These are phyloP conservation scores for Knoxia roxburghii DNA, from an alignment of 257 asterid genomes.

Conservation along the genomic window DNA sequence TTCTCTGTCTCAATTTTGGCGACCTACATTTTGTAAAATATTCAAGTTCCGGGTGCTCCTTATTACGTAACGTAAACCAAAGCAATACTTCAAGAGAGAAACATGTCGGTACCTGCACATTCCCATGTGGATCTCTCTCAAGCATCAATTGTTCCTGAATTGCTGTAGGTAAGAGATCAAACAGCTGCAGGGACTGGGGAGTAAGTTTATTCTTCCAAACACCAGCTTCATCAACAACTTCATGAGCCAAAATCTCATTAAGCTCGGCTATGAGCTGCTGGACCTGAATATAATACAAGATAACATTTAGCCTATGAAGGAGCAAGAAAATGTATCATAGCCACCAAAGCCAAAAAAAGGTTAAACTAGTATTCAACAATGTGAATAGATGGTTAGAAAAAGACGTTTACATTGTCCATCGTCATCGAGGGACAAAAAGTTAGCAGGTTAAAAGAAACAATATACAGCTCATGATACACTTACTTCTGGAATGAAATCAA, in stretches of 20 bases:
- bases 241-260: slow-evolving; percentile 95
- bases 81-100: background rate
- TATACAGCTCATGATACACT: slow-evolving; percentile 7
- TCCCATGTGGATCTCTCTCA: slow-evolving; percentile 99
- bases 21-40: slow-evolving; percentile 43
- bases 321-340: slow-evolving; percentile 7
- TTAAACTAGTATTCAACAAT: background rate
- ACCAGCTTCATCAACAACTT: slow-evolving; percentile 89
- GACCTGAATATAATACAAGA: slow-evolving; percentile 56
- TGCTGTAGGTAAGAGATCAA: slow-evolving; percentile 75
- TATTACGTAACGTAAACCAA: background rate
- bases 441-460: background rate
- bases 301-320: slow-evolving; percentile 9
- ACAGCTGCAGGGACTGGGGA: slow-evolving; percentile 65
- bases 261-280: slow-evolving; percentile 89
- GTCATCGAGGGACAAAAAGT: background rate
- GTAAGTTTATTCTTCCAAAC: slow-evolving; percentile 79
- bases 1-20: slow-evolving; percentile 96
- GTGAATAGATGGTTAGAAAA: background rate
- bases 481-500: slow-evolving; percentile 99
- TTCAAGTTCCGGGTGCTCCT: slow-evolving; percentile 2
- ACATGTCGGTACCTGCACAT: slow-evolving; percentile 64
- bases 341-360: background rate
- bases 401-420: background rate
- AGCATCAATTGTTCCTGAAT: slow-evolving; percentile 95